phyloP scores from a whole-genome alignment of 1,284 basidiomycete species.

The Pyrrhoderma noxium region DNA sequence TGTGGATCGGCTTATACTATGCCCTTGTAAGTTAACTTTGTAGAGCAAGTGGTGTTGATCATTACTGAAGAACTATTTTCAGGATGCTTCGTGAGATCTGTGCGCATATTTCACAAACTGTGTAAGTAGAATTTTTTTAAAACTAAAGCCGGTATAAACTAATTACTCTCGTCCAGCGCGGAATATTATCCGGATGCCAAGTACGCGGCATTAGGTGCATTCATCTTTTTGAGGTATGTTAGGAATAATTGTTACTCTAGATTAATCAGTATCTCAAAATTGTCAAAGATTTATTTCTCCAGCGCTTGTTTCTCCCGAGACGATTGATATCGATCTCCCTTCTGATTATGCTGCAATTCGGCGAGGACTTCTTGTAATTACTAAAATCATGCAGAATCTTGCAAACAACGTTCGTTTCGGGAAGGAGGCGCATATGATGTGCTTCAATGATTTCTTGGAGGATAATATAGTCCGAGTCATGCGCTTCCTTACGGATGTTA shows the following conservation, averaged over 20 bases:
- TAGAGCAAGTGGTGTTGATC: conserved; percentile 1
- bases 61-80: conserved; percentile 16
- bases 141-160: conserved; percentile 9
- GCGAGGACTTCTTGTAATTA: conserved; percentile 76
- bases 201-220: conserved; percentile 83
- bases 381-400: conserved; percentile 87
- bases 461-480: conserved; percentile 77
- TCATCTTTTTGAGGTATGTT: conserved; percentile 77
- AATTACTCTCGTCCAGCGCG: conserved; percentile 30
- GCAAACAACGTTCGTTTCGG: conserved; percentile 91
- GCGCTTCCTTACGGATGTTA: conserved; percentile 74
- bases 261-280: conserved; percentile 23
- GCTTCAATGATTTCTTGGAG: conserved; percentile 71
- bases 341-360: conserved; percentile 54
- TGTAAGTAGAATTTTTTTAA: conserved; percentile 45
- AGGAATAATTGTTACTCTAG: not conserved
- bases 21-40: conserved; percentile 56
- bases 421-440: conserved; percentile 80
- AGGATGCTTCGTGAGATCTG: conserved; percentile 88
- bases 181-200: conserved; percentile 78
- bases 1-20: conserved; percentile 62
- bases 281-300: conserved; percentile 82
- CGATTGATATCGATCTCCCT: conserved; percentile 75
- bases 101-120: conserved; percentile 72
- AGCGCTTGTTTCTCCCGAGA: conserved; percentile 80